phyloP scores from a whole-genome alignment of 805 yeast species.

The Ogataea allantospora region DNA sequence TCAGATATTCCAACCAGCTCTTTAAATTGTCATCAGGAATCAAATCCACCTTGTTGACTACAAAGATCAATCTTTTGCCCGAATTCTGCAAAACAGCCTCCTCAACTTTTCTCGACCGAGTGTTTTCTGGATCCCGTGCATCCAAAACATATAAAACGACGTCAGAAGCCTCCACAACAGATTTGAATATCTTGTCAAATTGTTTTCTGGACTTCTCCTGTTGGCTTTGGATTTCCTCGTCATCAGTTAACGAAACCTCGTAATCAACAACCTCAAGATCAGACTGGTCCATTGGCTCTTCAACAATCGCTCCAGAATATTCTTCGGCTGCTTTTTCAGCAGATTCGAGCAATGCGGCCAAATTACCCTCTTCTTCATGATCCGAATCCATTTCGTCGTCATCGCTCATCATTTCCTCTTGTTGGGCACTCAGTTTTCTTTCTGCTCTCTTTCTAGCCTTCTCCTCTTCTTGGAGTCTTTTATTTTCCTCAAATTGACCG shows the following conservation, averaged over 20 bases:
- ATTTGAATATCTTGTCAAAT: constrained; percentile 89
- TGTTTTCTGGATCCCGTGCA: constrained; percentile 95
- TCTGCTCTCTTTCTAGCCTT: constrained; percentile 48
- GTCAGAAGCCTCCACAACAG: constrained; percentile 90
- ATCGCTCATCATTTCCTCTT: constrained; percentile 34
- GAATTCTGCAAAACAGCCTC: constrained; percentile 79
- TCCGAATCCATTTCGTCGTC: constrained; percentile 42
- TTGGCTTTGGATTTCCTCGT: constrained; percentile 43
- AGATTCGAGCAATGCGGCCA: constrained; percentile 84
- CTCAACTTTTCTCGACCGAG: constrained; percentile 89
- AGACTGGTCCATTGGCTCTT: constrained; percentile 37
- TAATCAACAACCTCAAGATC: constrained; percentile 49
- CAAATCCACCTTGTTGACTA: constrained; percentile 89
- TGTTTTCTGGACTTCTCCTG: constrained; percentile 81
- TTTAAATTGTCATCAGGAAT: constrained; percentile 82
- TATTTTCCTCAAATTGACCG: constrained; percentile 63
- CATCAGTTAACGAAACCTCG: constrained; percentile 44
- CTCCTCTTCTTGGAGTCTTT: constrained; percentile 54
- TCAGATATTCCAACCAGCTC: constrained; percentile 79
- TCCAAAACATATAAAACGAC: constrained; percentile 91
- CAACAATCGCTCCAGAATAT: constrained; percentile 51
- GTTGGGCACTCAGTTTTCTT: constrained; percentile 39
- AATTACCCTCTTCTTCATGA: constrained; percentile 44
- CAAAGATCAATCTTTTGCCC: constrained; percentile 78
- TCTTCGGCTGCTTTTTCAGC: constrained; percentile 86